Base-by-base conservation (phyloP, 768 basidiomycete species). In the Rhizopogon vinicolor region DNA sequence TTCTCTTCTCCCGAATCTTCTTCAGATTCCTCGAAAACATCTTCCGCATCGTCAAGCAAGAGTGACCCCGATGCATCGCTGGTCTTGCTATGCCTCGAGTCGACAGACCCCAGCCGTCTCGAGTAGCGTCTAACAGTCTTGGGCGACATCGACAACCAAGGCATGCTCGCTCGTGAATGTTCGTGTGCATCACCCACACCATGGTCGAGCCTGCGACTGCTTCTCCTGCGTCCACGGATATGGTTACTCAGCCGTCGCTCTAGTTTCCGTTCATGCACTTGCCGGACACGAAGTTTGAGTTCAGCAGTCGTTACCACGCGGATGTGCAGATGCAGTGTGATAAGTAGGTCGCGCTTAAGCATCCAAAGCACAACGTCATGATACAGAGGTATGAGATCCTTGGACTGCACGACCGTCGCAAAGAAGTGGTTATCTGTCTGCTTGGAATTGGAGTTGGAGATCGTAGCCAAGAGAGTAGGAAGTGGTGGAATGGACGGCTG, bases 331-430 rank as follows among this genome's bases (percentile, higher is more conserved):
- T 95, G 94, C 28, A 93, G 78, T 16, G 91, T 89, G 51, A 91
- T 80, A 16, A 98, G 75, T 59, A 98, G 77, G 64, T 93, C 93
- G 41, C 85, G 84, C 65, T 89, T 89, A 39, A 98, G 78, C 78
- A 98, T 83, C 96, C 95, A 98, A 39, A 89, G 72, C 10, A 98
- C 83, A 31, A 95, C 89, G 28, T 92, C 84, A 59, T 87, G 81
- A 68, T 90, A 96, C 50, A 84, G 68, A 5, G 81, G 77, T 29
- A 93, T 81, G 10, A 79, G 74, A 40, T 87, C 86, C 63, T 87
- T 85, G 19, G 78, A 71, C 45, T 82, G 77, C 14, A 91, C 87
- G 44, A 97, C 83, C 9, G 89, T 81, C 14, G 87, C 86, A 58
- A 88, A 89, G 70, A 93, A 94, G 58, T 92, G 86, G 57, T 82